These are phyloP conservation scores for Leptographium galeiforme DNA, from an alignment of 2,329 filamentous ascomycete species.

Conservation along the genomic window DNA sequence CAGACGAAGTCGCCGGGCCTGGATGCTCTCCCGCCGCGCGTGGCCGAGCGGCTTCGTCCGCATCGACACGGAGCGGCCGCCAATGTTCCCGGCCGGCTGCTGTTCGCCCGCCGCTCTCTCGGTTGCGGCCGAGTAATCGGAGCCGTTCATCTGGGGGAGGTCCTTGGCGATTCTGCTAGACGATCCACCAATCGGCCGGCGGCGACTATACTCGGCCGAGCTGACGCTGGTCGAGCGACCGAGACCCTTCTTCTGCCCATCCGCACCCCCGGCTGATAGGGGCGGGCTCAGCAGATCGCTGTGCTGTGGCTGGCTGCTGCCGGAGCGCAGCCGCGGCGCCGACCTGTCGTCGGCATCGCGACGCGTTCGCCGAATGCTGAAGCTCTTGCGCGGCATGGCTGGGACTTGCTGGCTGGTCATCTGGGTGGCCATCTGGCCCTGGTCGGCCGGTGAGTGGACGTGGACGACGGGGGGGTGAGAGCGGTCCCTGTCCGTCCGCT, in stretches of 20 bases:
- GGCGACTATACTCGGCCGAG: conserved; percentile 65
- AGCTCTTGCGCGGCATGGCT: conserved; percentile 64
- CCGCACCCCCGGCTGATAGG: conserved; percentile 40
- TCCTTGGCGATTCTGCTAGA: conserved; percentile 39
- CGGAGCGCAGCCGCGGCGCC: conserved; percentile 33
- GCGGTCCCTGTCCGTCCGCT: conserved; percentile 47
- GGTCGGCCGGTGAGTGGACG: conserved; percentile 63
- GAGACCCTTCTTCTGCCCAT: conserved; percentile 52
- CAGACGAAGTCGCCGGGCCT: conserved; percentile 63
- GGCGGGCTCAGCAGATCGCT: conserved; percentile 68
- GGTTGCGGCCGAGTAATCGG: conserved; percentile 54
- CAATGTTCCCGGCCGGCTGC: conserved; percentile 27
- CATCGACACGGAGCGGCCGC: conserved; percentile 45
- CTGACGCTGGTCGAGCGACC: conserved; percentile 87
- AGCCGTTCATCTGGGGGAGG: conserved; percentile 62
- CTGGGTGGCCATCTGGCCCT: neutral
- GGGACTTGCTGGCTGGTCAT: conserved; percentile 19
- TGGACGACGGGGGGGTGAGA: conserved; percentile 62
- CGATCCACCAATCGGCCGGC: conserved; percentile 28
- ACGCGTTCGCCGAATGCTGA: conserved; percentile 58
- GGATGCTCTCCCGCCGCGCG: conserved; percentile 80
- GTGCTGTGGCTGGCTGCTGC: conserved; percentile 57
- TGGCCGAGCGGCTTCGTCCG: conserved; percentile 83
- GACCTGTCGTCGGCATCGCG: conserved; percentile 40
- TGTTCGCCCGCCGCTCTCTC: conserved; percentile 37